Conservation (phyloP, 2,329 filamentous ascomycete species). For the Colletotrichum horii region DNA sequence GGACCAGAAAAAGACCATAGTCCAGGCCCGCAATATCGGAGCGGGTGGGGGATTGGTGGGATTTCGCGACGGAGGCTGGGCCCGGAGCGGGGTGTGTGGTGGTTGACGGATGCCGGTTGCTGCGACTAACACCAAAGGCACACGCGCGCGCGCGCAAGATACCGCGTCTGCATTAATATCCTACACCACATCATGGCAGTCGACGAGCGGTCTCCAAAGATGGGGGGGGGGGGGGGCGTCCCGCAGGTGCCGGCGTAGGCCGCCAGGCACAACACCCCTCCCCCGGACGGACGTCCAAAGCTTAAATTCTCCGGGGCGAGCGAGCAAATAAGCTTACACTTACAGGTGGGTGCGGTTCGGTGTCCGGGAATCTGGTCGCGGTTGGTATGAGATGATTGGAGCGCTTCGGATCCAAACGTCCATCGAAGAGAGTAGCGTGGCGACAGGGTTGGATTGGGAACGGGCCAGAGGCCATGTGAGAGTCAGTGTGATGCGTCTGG, state of each 20-base stretch:
- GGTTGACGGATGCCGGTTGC: neutral
- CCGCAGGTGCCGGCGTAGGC: neutral
- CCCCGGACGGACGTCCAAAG: neutral
- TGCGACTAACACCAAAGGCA: neutral
- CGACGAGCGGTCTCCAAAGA: neutral
- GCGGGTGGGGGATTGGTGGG: constrained; percentile 5
- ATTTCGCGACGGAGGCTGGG: neutral
- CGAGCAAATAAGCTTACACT: neutral
- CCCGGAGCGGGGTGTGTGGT: neutral
- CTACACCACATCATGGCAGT: neutral
- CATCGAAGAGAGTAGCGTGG: neutral
- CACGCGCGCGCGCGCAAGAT: neutral
- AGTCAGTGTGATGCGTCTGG: neutral
- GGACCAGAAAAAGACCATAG: neutral
- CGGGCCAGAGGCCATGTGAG: neutral
- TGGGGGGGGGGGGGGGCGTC: neutral
- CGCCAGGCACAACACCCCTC: neutral
- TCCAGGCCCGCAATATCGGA: neutral
- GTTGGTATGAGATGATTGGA: neutral
- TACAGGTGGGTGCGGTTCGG: neutral
- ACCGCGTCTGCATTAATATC: neutral
- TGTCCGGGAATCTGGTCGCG: neutral
- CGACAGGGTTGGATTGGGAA: neutral
- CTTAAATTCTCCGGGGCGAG: constrained; percentile 1
- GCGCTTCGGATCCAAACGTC: neutral